These are phyloP conservation scores for Hypoxylon cercidicola DNA, from an alignment of 495 filamentous ascomycete genomes.

Conservation along the genomic window DNA sequence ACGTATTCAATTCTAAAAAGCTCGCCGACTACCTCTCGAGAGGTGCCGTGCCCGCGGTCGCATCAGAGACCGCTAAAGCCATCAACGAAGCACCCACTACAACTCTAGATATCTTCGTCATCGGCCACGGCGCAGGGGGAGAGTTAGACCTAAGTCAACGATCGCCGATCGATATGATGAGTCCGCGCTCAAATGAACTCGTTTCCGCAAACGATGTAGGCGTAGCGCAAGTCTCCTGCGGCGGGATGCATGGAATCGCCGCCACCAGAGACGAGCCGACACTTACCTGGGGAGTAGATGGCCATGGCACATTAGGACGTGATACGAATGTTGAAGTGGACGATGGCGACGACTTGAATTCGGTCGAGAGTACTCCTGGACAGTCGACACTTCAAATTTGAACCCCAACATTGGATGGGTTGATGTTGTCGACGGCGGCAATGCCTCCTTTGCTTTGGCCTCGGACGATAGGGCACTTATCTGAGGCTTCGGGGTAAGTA, in stretches of 20 bases:
- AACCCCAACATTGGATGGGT: conserved; percentile 65
- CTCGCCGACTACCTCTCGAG: no score
- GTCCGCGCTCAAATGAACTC: conserved; percentile 58
- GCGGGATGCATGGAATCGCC: conserved; percentile 72
- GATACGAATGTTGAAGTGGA: conserved; percentile 62
- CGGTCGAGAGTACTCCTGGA: conserved; percentile 68
- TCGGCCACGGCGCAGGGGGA: conserved; percentile 60
- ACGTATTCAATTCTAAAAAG: no score
- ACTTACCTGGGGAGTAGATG: conserved; percentile 77
- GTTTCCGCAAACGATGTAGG: conserved; percentile 65
- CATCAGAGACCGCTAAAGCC: no score
- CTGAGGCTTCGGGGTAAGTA: conserved; percentile 74
- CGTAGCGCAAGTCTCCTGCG: conserved; percentile 69
- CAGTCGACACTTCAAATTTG: conserved; percentile 57
- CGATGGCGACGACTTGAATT: conserved; percentile 61
- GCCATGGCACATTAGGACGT: conserved; percentile 72
- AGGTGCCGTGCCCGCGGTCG: no score
- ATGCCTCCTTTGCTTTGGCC: conserved; percentile 71
- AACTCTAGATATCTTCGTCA: conserved; percentile 60
- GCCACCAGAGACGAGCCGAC: conserved; percentile 73
- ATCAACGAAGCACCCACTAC: conserved; percentile 1
- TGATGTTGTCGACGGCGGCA: conserved; percentile 72
- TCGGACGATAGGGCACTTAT: conserved; percentile 70
- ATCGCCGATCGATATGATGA: conserved; percentile 61
- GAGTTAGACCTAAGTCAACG: conserved; percentile 59